Evolutionary conservation across 441 rosid genomes (phyloP).

Genomic region (Omphalea diandra): DNA sequence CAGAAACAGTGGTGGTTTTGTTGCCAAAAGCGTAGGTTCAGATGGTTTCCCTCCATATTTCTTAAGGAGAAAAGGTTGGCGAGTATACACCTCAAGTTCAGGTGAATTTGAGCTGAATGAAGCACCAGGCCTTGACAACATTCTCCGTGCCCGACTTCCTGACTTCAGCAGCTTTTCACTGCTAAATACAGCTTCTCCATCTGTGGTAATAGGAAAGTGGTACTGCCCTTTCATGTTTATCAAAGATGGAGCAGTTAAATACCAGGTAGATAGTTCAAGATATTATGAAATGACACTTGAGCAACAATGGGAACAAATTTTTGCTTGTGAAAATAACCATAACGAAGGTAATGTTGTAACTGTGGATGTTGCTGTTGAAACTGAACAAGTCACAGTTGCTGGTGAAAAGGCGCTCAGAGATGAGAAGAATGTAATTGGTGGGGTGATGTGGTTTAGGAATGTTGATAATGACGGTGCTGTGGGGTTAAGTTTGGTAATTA

Average conservation of each 20-base stretch:
- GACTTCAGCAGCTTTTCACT: conserved; percentile 27
- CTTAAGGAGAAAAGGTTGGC: conserved; percentile 48
- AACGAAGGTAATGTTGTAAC: conserved; percentile 16
- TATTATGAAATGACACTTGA: conserved; percentile 49
- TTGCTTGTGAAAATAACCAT: conserved; percentile 16
- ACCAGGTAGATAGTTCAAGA: conserved; percentile 30
- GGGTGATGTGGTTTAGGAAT: conserved; percentile 37
- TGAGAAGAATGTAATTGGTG: conserved; percentile 23
- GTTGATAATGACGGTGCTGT: conserved; percentile 17
- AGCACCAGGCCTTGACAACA: conserved; percentile 42
- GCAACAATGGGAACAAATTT: conserved; percentile 53
- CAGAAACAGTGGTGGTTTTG: conserved; percentile 15
- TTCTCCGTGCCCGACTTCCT: conserved; percentile 36
- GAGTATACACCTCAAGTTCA: conserved; percentile 21
- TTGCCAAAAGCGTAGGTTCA: conserved; percentile 39
- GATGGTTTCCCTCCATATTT: conserved; percentile 49
- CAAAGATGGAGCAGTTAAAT: conserved; percentile 32
- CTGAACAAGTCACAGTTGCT: conserved; percentile 32
- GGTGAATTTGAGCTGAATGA: conserved; percentile 33
- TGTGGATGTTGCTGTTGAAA: conserved; percentile 34
- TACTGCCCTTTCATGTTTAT: conserved; percentile 56
- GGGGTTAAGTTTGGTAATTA: conserved; percentile 38
- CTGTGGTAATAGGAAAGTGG: conserved; percentile 48
- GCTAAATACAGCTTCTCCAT: conserved; percentile 9
- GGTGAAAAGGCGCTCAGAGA: conserved; percentile 15